These are phyloP conservation scores for Microcos paniculata DNA, from an alignment of 345 rosid species.

Conservation along the genomic window DNA sequence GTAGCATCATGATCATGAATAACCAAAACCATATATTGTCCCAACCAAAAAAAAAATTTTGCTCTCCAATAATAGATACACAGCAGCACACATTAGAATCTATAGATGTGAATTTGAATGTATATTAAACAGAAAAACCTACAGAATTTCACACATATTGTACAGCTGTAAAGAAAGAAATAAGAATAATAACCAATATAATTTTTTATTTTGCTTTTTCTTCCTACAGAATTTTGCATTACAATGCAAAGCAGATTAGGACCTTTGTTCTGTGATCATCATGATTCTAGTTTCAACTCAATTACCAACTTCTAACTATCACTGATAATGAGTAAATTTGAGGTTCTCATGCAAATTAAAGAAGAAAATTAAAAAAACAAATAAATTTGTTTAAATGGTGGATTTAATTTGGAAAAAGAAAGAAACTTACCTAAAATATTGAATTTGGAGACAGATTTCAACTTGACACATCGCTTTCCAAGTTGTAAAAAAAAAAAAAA, in stretches of 20 bases:
- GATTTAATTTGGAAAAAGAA: not conserved
- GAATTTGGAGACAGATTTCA: not conserved
- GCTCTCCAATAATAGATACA: not conserved
- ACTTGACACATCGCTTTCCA: not conserved
- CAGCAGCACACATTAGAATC: not conserved
- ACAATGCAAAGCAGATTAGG: too few species aligned
- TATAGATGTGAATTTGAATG: not conserved
- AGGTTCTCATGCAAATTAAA: not conserved
- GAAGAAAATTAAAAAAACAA: not conserved
- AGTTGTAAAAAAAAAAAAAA: too few species aligned
- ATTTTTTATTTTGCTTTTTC: not conserved
- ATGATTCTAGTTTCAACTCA: not conserved
- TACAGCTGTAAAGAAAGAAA: not conserved
- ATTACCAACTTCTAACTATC: not conserved
- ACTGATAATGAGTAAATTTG: not conserved
- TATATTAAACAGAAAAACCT: not conserved
- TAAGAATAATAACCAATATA: not conserved
- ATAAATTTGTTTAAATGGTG: not conserved
- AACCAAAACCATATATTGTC: too few species aligned
- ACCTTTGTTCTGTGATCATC: not conserved
- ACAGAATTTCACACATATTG: not conserved
- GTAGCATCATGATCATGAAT: constrained; percentile 32
- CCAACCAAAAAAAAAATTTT: not conserved
- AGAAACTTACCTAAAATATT: not conserved
- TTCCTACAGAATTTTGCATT: not conserved